Percentiles rank a stretch among this genome's conserved stretches.
Evolutionary conservation across 1,284 basidiomycete species (phyloP).

Genomic region (Hypsizygus ulmarius): DNA sequence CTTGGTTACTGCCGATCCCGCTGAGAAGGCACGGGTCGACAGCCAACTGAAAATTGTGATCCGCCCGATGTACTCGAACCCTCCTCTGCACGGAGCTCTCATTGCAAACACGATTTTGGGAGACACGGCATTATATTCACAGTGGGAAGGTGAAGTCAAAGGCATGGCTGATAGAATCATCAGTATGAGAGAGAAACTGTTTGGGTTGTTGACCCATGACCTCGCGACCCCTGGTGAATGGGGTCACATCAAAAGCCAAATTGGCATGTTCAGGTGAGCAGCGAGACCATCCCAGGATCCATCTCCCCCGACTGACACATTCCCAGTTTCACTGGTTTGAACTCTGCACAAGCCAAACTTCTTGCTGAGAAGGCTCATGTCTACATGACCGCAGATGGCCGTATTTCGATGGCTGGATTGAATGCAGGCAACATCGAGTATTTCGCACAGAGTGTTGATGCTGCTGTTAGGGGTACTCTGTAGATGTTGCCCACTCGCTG

Average conservation of each 20-base stretch:
- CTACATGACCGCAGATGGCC: slow-evolving; percentile 89
- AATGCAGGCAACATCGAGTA: slow-evolving; percentile 89
- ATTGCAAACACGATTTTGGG: slow-evolving; percentile 86
- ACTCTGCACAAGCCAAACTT: slow-evolving; percentile 79
- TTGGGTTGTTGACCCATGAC: slow-evolving; percentile 75
- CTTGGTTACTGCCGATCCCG: slow-evolving; percentile 67
- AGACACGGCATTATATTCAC: slow-evolving; percentile 71
- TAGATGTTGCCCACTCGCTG: slow-evolving; percentile 32
- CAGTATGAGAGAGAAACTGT: slow-evolving; percentile 87
- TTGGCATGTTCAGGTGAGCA: slow-evolving; percentile 87
- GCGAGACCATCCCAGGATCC: slow-evolving; percentile 2
- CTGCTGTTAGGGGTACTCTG: slow-evolving; percentile 78
- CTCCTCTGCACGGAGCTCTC: slow-evolving; percentile 92
- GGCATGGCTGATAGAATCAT: slow-evolving; percentile 97
- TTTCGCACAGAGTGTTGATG: slow-evolving; percentile 84
- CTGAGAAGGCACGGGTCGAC: slow-evolving; percentile 87
- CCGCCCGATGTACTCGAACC: slow-evolving; percentile 98
- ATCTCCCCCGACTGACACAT: slow-evolving; percentile 14
- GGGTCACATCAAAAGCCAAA: slow-evolving; percentile 96
- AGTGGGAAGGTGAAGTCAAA: slow-evolving; percentile 93
- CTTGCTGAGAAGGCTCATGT: slow-evolving; percentile 92
- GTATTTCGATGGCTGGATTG: slow-evolving; percentile 95
- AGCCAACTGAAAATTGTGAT: slow-evolving; percentile 96
- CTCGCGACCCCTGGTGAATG: slow-evolving; percentile 92
- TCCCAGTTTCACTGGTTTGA: slow-evolving; percentile 82